phyloP scores from a whole-genome alignment of 1,284 basidiomycete genomes.

The Ceratobasidium sp. region DNA sequence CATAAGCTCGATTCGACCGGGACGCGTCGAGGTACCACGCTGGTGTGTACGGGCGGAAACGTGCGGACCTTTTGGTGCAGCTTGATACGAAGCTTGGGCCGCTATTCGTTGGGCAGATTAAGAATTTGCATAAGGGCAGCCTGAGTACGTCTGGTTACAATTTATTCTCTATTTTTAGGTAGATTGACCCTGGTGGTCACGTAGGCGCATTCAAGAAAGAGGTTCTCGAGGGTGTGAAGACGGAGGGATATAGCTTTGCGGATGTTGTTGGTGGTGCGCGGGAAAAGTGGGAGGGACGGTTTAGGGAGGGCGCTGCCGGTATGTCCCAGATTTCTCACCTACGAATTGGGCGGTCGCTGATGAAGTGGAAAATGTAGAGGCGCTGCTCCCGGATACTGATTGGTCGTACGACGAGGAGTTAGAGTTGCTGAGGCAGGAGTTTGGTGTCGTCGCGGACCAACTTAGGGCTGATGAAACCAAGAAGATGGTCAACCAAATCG shows the following conservation, averaged over 20 bases:
- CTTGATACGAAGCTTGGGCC: constrained; percentile 87
- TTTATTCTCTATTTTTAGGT: background rate
- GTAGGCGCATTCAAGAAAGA: constrained; percentile 79
- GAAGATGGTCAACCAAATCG: constrained; percentile 96
- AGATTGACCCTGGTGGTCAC: constrained; percentile 58
- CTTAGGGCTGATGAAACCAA: constrained; percentile 97
- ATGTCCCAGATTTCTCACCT: constrained; percentile 44
- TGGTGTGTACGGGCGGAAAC: constrained; percentile 94
- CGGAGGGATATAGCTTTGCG: constrained; percentile 90
- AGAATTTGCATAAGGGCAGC: constrained; percentile 88
- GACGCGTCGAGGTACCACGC: constrained; percentile 97
- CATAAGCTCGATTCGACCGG: constrained; percentile 85
- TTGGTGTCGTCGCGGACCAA: constrained; percentile 85
- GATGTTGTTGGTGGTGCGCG: constrained; percentile 79
- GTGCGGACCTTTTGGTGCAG: constrained; percentile 82
- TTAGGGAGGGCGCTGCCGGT: constrained; percentile 72
- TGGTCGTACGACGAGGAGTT: constrained; percentile 93
- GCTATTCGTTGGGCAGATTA: constrained; percentile 95
- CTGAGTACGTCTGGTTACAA: background rate
- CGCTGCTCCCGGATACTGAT: constrained; percentile 66
- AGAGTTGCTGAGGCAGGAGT: constrained; percentile 80
- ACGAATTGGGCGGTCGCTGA: no score
- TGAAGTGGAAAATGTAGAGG: constrained; percentile 73
- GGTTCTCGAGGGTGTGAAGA: constrained; percentile 81
- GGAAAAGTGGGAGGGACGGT: constrained; percentile 73